phyloP scores from a whole-genome alignment of 2,329 filamentous ascomycete species.

The Scedosporium dehoogii region DNA sequence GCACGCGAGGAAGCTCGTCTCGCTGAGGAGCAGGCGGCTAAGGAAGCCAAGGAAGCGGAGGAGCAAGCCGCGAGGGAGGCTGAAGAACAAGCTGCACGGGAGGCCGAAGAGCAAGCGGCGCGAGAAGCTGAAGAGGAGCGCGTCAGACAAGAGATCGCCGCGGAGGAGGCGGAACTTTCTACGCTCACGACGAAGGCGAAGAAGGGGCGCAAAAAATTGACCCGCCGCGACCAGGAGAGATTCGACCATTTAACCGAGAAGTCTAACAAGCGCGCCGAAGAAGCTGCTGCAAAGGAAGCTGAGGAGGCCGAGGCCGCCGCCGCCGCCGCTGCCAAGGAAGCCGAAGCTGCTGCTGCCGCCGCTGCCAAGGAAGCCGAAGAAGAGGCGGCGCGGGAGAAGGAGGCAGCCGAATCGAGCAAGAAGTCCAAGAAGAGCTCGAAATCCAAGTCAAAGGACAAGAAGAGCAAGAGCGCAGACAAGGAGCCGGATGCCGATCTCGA shows the following conservation, averaged over 20 bases:
- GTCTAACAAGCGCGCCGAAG: constrained; percentile 25
- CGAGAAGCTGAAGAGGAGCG: constrained; percentile 11
- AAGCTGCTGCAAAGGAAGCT: constrained; percentile 23
- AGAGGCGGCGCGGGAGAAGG: constrained; percentile 19
- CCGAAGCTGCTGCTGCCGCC: constrained; percentile 18
- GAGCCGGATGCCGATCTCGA: constrained; percentile 14
- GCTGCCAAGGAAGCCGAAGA: constrained; percentile 24
- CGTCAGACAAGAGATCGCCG: constrained; percentile 12
- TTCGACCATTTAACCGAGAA: constrained; percentile 25
- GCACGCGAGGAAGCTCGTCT: constrained; percentile 13
- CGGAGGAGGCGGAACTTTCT: constrained; percentile 26
- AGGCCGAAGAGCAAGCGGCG: constrained; percentile 13
- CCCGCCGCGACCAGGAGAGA: constrained; percentile 36
- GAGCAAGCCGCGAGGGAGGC: constrained; percentile 14
- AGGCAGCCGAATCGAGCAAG: constrained; percentile 23
- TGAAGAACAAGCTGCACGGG: constrained; percentile 16
- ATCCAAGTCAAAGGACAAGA: constrained; percentile 14
- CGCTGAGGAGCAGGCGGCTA: constrained; percentile 22
- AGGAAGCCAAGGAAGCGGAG: constrained; percentile 17
- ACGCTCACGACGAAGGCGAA: constrained; percentile 36
- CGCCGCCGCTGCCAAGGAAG: constrained; percentile 17
- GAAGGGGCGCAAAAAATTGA: constrained; percentile 38
- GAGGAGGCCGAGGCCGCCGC: constrained; percentile 18
- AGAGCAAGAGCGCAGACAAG: constrained; percentile 20
- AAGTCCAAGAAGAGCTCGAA: constrained; percentile 2